Base-by-base conservation (phyloP, 2,329 filamentous ascomycete genomes). In the Sordariomycetes sp. region DNA sequence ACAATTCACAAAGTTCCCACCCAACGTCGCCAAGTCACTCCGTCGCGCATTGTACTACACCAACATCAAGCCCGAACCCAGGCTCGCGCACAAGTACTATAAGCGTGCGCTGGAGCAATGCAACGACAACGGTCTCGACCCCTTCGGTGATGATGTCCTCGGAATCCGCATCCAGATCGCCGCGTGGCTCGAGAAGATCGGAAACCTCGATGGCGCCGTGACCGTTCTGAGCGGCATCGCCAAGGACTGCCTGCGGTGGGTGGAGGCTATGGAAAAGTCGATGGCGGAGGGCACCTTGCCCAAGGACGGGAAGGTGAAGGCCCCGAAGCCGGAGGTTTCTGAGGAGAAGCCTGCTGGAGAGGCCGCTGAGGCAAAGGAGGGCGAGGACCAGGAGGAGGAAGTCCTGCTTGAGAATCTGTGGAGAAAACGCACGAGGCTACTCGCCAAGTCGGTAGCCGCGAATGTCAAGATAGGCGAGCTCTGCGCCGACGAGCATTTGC, bases 101-200 rank as follows among this genome's bases (percentile, higher is more conserved):
- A 86, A 86, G 65, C 81, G 88, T 63, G 91, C 92, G 3, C 76
- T 97, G 59, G 78, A 85, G 61, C 79, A 87, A 56, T 90, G 90
- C 59, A 76, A 85, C 55, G 85, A 90, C 66, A 68, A 88, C 55
- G 84, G 85, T 0, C 82, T 99, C 75, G 90, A 97, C 67, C 90
- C 89, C 0, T 95, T 92, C 69, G 92, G 89, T 3, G 89, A 97
- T 65, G 92, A 97, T 69, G 86, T 97, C 37, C 79, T 97, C 64
- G 94, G 94, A 10, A 85, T 97, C 57, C 90, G 91, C 67, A 86
- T 97, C 55, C 85, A 92, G 68, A 78, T 96, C 10, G 85, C 90
- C 1, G 79, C 80, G 11, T 85, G 96, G 78, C 79, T 96, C 61
- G 90, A 97, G 71, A 86, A 87, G 66, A 82, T 89, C 18, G 79